Percentiles rank a stretch among this genome's conserved stretches.
Evolutionary conservation across 352 stramenopile species (phyloP).

Genomic region (Pythium guiyangense): DNA sequence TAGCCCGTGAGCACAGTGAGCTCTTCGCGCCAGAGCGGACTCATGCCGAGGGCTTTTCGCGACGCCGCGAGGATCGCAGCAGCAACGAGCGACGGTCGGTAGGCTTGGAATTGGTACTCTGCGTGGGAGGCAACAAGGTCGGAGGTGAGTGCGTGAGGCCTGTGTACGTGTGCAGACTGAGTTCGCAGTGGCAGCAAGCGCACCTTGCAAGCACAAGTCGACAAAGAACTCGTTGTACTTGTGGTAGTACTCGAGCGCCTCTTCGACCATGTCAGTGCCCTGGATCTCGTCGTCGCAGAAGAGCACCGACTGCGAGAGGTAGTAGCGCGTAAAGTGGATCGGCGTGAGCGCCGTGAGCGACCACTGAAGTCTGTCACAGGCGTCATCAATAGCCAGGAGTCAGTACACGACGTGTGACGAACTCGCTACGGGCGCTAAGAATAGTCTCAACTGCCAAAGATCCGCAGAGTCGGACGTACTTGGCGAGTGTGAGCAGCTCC

Average conservation of each 20-base stretch:
- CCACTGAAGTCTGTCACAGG: slow-evolving; percentile 56
- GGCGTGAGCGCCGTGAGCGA: slow-evolving; percentile 60
- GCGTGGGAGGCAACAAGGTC: neutral
- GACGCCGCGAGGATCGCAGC: slow-evolving; percentile 72
- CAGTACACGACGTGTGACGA: slow-evolving; percentile 9
- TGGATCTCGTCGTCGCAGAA: slow-evolving; percentile 80
- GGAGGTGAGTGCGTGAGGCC: neutral
- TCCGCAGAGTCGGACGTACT: slow-evolving; percentile 19
- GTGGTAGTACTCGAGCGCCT: slow-evolving; percentile 73
- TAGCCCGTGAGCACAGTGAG: slow-evolving; percentile 78
- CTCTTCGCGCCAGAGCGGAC: slow-evolving; percentile 79
- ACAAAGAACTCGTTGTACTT: slow-evolving; percentile 87
- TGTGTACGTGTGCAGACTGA: neutral
- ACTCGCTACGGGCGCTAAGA: neutral
- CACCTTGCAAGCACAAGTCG: slow-evolving; percentile 70
- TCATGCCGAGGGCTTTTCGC: slow-evolving; percentile 73
- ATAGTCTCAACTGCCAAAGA: no score
- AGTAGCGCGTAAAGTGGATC: slow-evolving; percentile 82
- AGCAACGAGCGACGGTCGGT: slow-evolving; percentile 74
- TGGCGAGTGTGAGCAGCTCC: slow-evolving; percentile 52
- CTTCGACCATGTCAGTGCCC: slow-evolving; percentile 62
- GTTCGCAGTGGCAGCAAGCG: neutral
- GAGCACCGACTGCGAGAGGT: slow-evolving; percentile 69
- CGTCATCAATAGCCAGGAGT: slow-evolving; percentile 7
- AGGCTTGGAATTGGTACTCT: slow-evolving; percentile 83